phyloP scores from a whole-genome alignment of 2,329 filamentous ascomycete species.

The Microdochium bolleyi region DNA sequence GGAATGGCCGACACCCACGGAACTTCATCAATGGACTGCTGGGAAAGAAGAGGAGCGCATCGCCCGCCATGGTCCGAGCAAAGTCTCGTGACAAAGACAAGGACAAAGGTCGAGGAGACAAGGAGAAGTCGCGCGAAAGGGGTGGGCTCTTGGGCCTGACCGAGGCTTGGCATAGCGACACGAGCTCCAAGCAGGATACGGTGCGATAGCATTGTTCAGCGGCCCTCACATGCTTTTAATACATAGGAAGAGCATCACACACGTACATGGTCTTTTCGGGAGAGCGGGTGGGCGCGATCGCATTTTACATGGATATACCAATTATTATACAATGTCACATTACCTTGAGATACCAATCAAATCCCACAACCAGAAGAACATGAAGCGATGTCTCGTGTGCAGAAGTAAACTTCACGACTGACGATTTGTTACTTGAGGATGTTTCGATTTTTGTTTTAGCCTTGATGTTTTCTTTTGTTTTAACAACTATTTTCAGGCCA shows the following conservation, averaged over 20 bases:
- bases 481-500: too few relatives aligned
- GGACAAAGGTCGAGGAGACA: constrained; percentile 11
- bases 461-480: too few relatives aligned
- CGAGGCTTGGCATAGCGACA: constrained; percentile 19
- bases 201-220: constrained; percentile 4
- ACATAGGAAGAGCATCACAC: too few relatives aligned
- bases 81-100: constrained; percentile 6
- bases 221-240: background rate
- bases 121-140: constrained; percentile 16
- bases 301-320: too few relatives aligned
- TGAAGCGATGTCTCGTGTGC: too few relatives aligned
- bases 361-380: too few relatives aligned
- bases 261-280: background rate
- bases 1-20: constrained; percentile 24
- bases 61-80: constrained; percentile 14
- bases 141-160: constrained; percentile 17
- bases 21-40: constrained; percentile 34
- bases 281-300: too few relatives aligned
- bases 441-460: too few relatives aligned
- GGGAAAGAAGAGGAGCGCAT: constrained; percentile 17
- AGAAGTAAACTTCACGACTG: too few relatives aligned
- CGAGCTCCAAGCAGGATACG: constrained; percentile 21
- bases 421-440: too few relatives aligned
- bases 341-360: too few relatives aligned
- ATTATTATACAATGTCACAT: too few relatives aligned